Base-by-base conservation (phyloP, 2,329 filamentous ascomycete genomes). In the Neofusicoccum cordaticola region DNA sequence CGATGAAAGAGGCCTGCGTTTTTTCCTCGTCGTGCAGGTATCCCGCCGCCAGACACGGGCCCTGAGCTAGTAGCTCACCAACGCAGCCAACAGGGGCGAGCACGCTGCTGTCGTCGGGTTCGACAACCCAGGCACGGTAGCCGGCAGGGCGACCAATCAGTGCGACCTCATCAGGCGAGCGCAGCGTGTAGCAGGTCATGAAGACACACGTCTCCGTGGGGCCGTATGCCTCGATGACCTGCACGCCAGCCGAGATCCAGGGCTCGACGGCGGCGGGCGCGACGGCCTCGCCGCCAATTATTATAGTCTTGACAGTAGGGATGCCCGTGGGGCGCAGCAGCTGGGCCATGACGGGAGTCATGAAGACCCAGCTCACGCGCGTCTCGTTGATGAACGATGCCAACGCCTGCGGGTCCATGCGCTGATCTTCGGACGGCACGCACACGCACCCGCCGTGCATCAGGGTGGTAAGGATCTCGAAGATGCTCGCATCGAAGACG, bases 371-470 rank as follows among this genome's bases (percentile, higher is more conserved):
- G 17, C 69, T 77, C 41, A 19, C 31, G 50, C 13, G 13, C 2
- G 15, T 12, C 7, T 12, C n/a, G 31, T 12, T 8, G 11, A 50
- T 83, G 0, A 31, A 31, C 27, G 27, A 31, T 31, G 79, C 81
- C 1, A 79, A 81, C 1, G 79, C 74, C 7, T 37, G 35, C 27
- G 35, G 7, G 31, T 53, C 15, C 68, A 86, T 78, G 2, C 84
- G 79, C 73, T 86, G 82, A 35, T 74, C 68, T 17, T 77, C 74
- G 1, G 72, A 74, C 1, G 74, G 75, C 19, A 77, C 68, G 52
- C 75, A 77, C 7, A 77, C 68, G 8, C 79, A 82, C 3, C 83
- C 74, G 17, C 75, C 75, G 15, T 68, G 66, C 1, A 70, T 71
- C 15, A 78, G 68, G 4, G 74, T 67, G 1, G 72, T 70, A 9